A percentile compares a stretch with the other conserved stretches of the same genome.
phyloP scores from a whole-genome alignment of 169 alveolate genomes.

The Eimeria praecox region DNA sequence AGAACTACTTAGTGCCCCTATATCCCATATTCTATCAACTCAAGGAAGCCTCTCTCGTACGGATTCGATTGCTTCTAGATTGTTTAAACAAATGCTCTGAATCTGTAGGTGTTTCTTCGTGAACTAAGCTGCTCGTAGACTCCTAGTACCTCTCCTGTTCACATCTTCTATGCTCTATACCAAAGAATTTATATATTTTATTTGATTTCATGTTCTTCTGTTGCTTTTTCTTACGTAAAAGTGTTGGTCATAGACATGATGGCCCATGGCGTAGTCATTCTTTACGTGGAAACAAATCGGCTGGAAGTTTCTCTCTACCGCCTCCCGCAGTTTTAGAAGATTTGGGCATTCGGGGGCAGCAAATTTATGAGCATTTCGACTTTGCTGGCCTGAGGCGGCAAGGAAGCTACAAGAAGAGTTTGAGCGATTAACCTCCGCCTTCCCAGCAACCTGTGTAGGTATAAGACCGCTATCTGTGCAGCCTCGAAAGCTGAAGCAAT shows the following conservation, averaged over 20 bases:
- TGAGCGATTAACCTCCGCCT: background rate
- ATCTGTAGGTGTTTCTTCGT: too few relatives aligned
- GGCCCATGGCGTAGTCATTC: constrained; percentile 91
- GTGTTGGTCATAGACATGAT: constrained; percentile 85
- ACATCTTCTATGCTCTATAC: too few relatives aligned
- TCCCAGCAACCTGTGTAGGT: background rate
- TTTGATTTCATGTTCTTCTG: background rate
- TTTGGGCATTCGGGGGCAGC: constrained; percentile 84
- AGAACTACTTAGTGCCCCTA: background rate
- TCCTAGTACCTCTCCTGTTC: too few relatives aligned
- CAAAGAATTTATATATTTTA: too few relatives aligned
- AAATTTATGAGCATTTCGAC: constrained; percentile 76
- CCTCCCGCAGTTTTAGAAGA: constrained; percentile 64
- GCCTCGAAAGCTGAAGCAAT: background rate
- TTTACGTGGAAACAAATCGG: constrained; percentile 92
- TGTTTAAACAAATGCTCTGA: too few relatives aligned
- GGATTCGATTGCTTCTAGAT: background rate
- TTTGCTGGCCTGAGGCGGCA: background rate
- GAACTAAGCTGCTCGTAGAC: too few relatives aligned
- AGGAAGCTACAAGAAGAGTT: background rate
- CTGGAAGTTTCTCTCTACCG: constrained; percentile 86
- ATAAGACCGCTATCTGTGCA: background rate
- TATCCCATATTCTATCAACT: background rate
- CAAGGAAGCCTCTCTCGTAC: background rate
- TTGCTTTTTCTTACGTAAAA: constrained; percentile 63